Base-by-base conservation (phyloP, 371 early-diverging fungal species). In the Coemansia linderi region DNA sequence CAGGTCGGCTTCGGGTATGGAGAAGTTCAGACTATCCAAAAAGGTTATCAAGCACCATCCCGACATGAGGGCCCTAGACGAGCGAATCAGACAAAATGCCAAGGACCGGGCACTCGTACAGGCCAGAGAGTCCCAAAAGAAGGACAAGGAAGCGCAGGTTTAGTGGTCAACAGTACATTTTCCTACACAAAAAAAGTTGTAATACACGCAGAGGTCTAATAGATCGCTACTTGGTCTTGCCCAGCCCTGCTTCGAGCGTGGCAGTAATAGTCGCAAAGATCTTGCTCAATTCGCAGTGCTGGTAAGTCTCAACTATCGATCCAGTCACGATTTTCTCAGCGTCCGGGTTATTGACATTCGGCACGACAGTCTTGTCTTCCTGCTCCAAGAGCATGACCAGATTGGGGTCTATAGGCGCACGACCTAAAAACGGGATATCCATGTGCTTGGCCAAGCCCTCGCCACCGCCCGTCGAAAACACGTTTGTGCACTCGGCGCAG, bases 391-490 rank as follows among this genome's bases (percentile, higher is more conserved):
- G 65, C 69, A 72, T 63, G 1, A 77, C 82, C 31, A 82, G 59
- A 39, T 66, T 70, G 9, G 95, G 93, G 73, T 94, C 96, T 66
- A 95, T 94, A 3, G 96, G 95, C 0, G 95, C 88, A 4, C 88
- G 83, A 4, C 95, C 96, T 44, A 95, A 80, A 67, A 93, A 94
- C 19, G 85, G 87, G 15, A 95, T 81, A 0, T 82, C 84, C 71
- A 89, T 91, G 61, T 95, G 91, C 39, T 87, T 84, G 1, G 96
- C 93, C 87, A 96, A 86, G 3, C 88, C 84, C 71, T 94, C 92
- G 33, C 96, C 97, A 56, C 96, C 96, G 54, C 96, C 96, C 5
- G 92, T 87, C 19, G 96, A 94, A 82, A 97, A 97, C 60, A 97
- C 79, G 79, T 94, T 92, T 22, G 93, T 92, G 81, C 95, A 95